A percentile compares a stretch with the other conserved stretches of the same genome.
Conservation (phyloP, 495 filamentous ascomycete species). For the Poronia punctata region DNA sequence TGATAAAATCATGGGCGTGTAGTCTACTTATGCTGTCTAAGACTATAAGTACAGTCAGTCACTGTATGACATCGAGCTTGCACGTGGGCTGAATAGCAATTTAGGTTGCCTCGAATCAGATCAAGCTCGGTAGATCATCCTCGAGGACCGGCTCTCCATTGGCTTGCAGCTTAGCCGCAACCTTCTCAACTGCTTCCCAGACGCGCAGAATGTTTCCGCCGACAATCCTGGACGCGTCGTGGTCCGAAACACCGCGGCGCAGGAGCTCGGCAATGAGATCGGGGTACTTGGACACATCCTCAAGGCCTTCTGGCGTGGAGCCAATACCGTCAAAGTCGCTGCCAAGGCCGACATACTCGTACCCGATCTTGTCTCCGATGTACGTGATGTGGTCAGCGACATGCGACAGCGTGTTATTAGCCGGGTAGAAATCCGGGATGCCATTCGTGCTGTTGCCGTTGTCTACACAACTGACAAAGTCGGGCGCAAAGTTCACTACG, state of each 20-base stretch:
- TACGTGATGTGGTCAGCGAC: constrained; percentile 70
- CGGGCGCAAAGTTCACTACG: constrained; percentile 62
- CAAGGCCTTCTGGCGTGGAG: constrained; percentile 52
- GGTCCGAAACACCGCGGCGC: constrained; percentile 57
- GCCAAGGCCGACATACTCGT: constrained; percentile 66
- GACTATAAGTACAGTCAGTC: no score
- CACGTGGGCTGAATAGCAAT: no score
- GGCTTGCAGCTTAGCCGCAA: constrained; percentile 54
- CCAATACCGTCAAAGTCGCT: constrained; percentile 67
- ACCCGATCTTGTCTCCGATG: constrained; percentile 63
- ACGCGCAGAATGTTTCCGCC: constrained; percentile 72
- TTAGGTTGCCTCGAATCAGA: no score
- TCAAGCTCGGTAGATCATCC: constrained; percentile 42
- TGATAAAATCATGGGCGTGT: no score
- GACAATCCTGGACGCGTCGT: constrained; percentile 58
- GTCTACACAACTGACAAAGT: constrained; percentile 65
- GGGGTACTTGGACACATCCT: constrained; percentile 80
- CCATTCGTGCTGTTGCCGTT: constrained; percentile 54
- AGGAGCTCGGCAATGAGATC: constrained; percentile 70
- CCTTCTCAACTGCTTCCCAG: constrained; percentile 63
- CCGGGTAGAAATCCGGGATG: constrained; percentile 48
- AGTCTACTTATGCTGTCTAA: no score
- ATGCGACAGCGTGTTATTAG: constrained; percentile 66
- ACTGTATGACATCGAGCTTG: no score
- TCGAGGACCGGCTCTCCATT: constrained; percentile 55